A percentile compares a stretch with the other conserved stretches of the same genome.
Conservation (phyloP, 1,139 yeast genomes). For the Zygoascus hellenicus region DNA sequence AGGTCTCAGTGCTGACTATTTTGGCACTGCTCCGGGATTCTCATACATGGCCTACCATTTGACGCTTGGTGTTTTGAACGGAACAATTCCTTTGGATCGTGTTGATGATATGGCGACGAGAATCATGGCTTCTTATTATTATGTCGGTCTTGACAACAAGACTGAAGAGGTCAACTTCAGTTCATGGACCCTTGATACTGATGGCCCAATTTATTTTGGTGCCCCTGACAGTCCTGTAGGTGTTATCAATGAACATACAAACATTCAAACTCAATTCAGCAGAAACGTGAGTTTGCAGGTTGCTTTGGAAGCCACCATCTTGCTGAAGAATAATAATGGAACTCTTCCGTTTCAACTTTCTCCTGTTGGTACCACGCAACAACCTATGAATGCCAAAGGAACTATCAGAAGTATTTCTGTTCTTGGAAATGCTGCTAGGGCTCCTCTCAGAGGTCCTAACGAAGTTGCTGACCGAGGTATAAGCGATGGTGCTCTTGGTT, state of each 20-base stretch:
- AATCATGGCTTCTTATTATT: slow-evolving; percentile 52
- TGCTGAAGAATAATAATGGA: slow-evolving; percentile 48
- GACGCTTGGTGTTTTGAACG: slow-evolving; percentile 51
- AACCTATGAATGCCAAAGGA: slow-evolving; percentile 34
- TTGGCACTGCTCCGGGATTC: slow-evolving; percentile 43
- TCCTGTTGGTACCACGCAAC: slow-evolving; percentile 45
- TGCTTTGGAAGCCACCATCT: slow-evolving; percentile 52
- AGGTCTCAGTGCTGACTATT: slow-evolving; percentile 47
- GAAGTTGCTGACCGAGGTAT: slow-evolving; percentile 29
- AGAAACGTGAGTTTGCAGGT: slow-evolving; percentile 48
- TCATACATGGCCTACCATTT: slow-evolving; percentile 30
- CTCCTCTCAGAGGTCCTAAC: slow-evolving; percentile 37
- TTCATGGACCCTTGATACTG: slow-evolving; percentile 54
- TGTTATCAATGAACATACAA: slow-evolving; percentile 51
- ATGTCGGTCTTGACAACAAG: slow-evolving; percentile 25
- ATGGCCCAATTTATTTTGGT: slow-evolving; percentile 45
- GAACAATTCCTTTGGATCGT: slow-evolving; percentile 50
- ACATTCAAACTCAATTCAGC: slow-evolving; percentile 47
- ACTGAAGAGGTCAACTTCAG: slow-evolving; percentile 46
- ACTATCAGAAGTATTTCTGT: slow-evolving; percentile 42
- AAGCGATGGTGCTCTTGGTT: slow-evolving; percentile 26
- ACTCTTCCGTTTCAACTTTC: slow-evolving; percentile 46
- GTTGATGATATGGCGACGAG: slow-evolving; percentile 59
- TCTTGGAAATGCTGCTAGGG: slow-evolving; percentile 31
- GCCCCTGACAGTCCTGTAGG: slow-evolving; percentile 50